A percentile compares a stretch with the other conserved stretches of the same genome.
Conservation (phyloP, 2,329 filamentous ascomycete genomes). For the Diaporthe citrichinensis region DNA sequence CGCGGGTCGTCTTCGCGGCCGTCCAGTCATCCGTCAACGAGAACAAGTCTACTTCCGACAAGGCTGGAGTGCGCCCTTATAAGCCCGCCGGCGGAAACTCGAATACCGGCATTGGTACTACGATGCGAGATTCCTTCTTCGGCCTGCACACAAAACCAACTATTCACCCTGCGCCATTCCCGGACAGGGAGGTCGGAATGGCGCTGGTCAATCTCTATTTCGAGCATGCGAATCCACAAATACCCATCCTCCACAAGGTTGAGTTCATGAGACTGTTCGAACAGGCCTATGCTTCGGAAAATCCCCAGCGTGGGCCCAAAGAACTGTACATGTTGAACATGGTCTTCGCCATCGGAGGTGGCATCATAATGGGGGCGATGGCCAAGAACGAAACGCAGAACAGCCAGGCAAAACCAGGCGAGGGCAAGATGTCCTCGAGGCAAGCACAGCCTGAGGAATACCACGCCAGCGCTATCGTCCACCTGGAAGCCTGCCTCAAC, state of each 20-base stretch:
- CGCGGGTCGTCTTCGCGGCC: slow-evolving; percentile 92
- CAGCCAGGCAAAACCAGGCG: slow-evolving; percentile 42
- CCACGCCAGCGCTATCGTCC: slow-evolving; percentile 92
- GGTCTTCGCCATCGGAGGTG: slow-evolving; percentile 95
- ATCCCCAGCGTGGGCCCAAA: slow-evolving; percentile 77
- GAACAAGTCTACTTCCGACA: slow-evolving; percentile 77
- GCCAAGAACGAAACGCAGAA: slow-evolving; percentile 40
- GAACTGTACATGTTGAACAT: slow-evolving; percentile 97
- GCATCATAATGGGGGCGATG: slow-evolving; percentile 81
- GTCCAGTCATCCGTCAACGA: slow-evolving; percentile 81
- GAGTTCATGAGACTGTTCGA: slow-evolving; percentile 94
- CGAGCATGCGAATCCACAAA: slow-evolving; percentile 95
- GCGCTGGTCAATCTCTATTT: slow-evolving; percentile 89
- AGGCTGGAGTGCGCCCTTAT: slow-evolving; percentile 71
- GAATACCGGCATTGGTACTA: slow-evolving; percentile 73
- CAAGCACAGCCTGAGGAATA: slow-evolving; percentile 92
- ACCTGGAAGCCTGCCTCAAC: slow-evolving; percentile 88
- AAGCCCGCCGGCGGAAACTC: slow-evolving; percentile 63
- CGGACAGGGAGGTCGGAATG: slow-evolving; percentile 79
- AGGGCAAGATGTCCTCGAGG: slow-evolving; percentile 52
- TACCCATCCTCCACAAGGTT: slow-evolving; percentile 88
- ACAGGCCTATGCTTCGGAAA: slow-evolving; percentile 79
- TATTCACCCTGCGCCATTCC: slow-evolving; percentile 88
- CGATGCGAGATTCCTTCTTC: slow-evolving; percentile 96
- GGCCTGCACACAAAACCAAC: slow-evolving; percentile 93